These are phyloP conservation scores for Ceratocystis albifundus DNA, from an alignment of 2,329 filamentous ascomycete genomes.

Conservation along the genomic window DNA sequence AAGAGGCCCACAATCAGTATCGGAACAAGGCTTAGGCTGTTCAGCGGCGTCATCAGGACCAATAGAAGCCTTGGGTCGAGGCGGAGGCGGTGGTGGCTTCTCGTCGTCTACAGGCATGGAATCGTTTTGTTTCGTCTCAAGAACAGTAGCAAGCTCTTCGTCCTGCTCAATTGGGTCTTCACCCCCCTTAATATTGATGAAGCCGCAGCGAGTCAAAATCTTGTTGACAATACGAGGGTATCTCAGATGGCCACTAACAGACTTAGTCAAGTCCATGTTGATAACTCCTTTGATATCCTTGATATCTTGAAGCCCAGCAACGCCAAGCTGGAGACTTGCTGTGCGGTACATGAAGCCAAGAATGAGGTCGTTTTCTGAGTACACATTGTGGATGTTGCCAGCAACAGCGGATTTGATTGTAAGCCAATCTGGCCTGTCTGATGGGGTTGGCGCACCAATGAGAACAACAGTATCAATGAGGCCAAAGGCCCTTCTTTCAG, in stretches of 20 bases:
- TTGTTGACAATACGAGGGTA: constrained; percentile 41
- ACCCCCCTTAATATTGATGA: constrained; percentile 37
- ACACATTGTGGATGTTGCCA: constrained; percentile 77
- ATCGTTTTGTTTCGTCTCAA: not conserved
- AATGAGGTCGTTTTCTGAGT: constrained; percentile 75
- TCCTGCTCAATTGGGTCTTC: constrained; percentile 40
- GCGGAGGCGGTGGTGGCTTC: constrained; percentile 15
- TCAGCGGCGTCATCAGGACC: not conserved
- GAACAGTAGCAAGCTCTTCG: constrained; percentile 30
- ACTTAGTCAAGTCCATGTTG: constrained; percentile 42
- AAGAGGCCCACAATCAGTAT: constrained; percentile 14
- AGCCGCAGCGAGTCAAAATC: constrained; percentile 43
- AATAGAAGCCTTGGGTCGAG: constrained; percentile 7
- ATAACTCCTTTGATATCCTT: constrained; percentile 53
- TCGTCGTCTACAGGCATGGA: not conserved
- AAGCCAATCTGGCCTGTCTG: constrained; percentile 60
- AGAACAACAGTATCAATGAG: constrained; percentile 73
- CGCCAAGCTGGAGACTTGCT: constrained; percentile 67
- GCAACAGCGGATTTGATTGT: constrained; percentile 65
- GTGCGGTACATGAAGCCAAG: constrained; percentile 79
- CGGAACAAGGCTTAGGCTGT: constrained; percentile 1
- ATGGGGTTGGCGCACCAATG: constrained; percentile 70
- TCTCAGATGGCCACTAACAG: constrained; percentile 44
- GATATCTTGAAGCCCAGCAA: constrained; percentile 71
- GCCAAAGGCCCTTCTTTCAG: constrained; percentile 68